A percentile compares a stretch with the other conserved stretches of the same genome.
Conservation (phyloP, 2,329 filamentous ascomycete genomes). For the Verticillium albo-atrum region DNA sequence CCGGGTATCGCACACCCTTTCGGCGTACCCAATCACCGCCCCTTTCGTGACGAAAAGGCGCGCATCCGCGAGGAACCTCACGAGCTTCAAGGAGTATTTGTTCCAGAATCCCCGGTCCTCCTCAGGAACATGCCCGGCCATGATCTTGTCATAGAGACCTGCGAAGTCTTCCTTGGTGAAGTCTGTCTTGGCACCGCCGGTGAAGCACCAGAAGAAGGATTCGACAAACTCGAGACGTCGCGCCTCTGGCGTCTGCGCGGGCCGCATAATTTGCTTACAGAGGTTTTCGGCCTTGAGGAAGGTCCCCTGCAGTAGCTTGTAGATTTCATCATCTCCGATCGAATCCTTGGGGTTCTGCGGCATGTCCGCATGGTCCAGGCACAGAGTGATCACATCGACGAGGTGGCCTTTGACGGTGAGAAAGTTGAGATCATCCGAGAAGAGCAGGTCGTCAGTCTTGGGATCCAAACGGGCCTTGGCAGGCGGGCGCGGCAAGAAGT, state of each 20-base stretch:
- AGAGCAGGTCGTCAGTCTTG: not conserved
- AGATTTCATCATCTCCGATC: not conserved
- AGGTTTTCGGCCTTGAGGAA: not conserved
- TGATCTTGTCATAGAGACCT: not conserved
- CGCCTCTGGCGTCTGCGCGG: not conserved
- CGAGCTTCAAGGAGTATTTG: not conserved
- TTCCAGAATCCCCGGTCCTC: not conserved
- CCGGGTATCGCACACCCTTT: not conserved
- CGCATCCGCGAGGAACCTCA: not conserved
- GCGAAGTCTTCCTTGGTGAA: not conserved
- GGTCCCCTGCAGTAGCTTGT: not conserved
- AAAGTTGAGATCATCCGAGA: not conserved
- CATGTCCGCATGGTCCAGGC: not conserved
- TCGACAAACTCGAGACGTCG: not conserved
- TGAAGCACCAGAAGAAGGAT: not conserved
- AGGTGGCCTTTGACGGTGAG: not conserved
- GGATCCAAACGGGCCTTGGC: not conserved
- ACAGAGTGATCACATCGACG: not conserved
- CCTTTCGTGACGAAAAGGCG: not conserved
- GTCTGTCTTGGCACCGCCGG: not conserved
- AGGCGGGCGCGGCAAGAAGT: not conserved
- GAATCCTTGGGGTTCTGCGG: not conserved
- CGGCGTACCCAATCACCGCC: not conserved
- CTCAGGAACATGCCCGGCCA: not conserved
- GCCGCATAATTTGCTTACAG: not conserved